Evolutionary conservation across 192 early-diverging fungal species (phyloP), one percentile per base, ranked within the genome.

Genomic region (Rhizoclosmatium sp.): DNA sequence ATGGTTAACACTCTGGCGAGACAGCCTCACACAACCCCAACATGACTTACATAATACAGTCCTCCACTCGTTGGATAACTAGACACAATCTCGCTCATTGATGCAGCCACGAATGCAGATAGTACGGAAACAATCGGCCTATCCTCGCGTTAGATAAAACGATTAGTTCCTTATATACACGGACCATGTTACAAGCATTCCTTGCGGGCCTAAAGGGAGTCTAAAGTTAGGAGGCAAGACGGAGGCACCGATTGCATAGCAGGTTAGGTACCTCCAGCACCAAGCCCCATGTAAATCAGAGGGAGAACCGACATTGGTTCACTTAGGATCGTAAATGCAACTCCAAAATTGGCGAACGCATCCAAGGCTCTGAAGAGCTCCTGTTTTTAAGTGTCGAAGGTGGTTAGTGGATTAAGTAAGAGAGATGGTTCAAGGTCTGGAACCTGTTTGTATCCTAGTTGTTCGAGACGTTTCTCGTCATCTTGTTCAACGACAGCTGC

Each of bases 401-500:
- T 46, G 44, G 31, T 31, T 31, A 19, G 48, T 56, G 51, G 51
- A 12, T 54, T 54, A 12, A 51, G n/a, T 54, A 12, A 31, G 31
- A 31, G 31, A 31, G 31, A 31, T 31, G 31, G 31, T 31, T 69
- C 21, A 69, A n/a, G 12, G 19, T 14, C 42, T 47, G n/a, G n/a
- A 69, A 79, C 78, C 78, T 79, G 78, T 64, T 47, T 61, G 62
- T 79, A 79, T 7, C 78, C 78, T 5, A 79, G 70, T 48, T 79
- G 67, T 23, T 73, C 4, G 4, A 79, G 48, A 45, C 78, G 47
- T 4, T 3, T 23, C 47, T 71, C 78, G 45, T 79, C 78, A 7
- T 62, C 60, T 31, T 31, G 31, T 31, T 31, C 31, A 31, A 31
- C 31, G 31, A 31, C 31, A 31, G 31, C 31, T 31, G 31, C 31